Percentiles rank a stretch among this genome's conserved stretches.
Conservation (phyloP, 345 rosid genomes). For the Luvunga scandens region DNA sequence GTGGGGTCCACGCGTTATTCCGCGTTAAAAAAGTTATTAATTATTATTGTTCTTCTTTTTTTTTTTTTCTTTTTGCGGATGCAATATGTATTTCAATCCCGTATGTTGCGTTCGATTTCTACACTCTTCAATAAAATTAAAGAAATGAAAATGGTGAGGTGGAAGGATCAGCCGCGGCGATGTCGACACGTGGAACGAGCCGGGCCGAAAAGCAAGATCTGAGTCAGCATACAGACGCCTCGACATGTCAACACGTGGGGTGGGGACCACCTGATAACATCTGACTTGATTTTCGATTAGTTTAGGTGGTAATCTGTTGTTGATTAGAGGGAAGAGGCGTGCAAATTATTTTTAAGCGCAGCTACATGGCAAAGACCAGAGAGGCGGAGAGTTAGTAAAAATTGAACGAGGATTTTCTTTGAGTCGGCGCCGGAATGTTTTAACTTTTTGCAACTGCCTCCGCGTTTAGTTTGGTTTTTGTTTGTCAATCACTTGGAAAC, state of each 20-base stretch:
- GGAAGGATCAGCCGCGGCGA: background rate
- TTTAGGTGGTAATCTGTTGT: background rate
- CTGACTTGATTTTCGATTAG: too few species aligned
- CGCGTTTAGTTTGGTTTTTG: conserved; percentile 13
- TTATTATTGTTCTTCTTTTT: background rate
- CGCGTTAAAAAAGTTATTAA: background rate
- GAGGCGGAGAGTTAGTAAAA: background rate
- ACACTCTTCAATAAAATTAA: too few species aligned
- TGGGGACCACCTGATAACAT: background rate
- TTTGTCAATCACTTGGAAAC: conserved; percentile 14
- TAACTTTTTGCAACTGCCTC: background rate
- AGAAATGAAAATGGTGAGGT: background rate
- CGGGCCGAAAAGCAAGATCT: conserved; percentile 23
- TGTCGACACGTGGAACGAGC: conserved; percentile 3
- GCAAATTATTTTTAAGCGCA: too few species aligned
- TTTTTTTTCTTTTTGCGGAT: background rate
- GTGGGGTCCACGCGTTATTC: conserved; percentile 53
- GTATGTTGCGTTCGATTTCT: too few species aligned
- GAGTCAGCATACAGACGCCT: conserved; percentile 21
- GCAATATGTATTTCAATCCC: background rate
- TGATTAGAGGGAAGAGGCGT: background rate
- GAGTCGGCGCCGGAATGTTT: conserved; percentile 39
- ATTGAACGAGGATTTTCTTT: background rate
- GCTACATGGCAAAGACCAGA: too few species aligned
- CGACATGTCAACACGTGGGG: conserved; percentile 37